Percentiles rank a stretch among this genome's conserved stretches.
Conservation (phyloP, 2,329 filamentous ascomycete genomes). For the Fusarium longipes region DNA sequence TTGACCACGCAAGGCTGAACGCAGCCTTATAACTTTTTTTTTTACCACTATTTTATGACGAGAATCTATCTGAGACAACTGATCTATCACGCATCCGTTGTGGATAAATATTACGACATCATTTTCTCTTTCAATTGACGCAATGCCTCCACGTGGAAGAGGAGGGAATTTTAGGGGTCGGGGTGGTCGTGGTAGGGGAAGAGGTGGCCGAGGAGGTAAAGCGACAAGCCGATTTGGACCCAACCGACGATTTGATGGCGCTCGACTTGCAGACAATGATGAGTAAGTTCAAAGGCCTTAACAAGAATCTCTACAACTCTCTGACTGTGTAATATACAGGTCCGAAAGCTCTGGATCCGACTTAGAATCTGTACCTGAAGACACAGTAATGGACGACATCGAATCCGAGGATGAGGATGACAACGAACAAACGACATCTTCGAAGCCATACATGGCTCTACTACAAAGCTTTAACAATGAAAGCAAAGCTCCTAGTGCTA, state of each 20-base stretch:
- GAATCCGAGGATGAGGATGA: conserved; percentile 59
- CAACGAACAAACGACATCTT: conserved; percentile 57
- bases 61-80: neutral
- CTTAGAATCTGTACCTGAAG: conserved; percentile 47
- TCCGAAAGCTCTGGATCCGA: conserved; percentile 46
- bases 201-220: conserved; percentile 50
- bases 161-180: conserved; percentile 51
- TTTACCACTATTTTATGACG: conserved; percentile 28
- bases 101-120: neutral
- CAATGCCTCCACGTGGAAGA: conserved; percentile 53
- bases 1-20: conserved; percentile 53
- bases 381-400: conserved; percentile 53
- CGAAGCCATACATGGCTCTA: conserved; percentile 67
- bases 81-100: neutral
- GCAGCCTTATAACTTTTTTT: conserved; percentile 50
- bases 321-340: conserved; percentile 17
- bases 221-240: conserved; percentile 53
- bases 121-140: neutral
- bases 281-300: conserved; percentile 49
- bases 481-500: conserved; percentile 59
- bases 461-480: conserved; percentile 67
- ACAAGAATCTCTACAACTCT: too few relatives aligned
- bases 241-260: conserved; percentile 52
- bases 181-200: conserved; percentile 45
- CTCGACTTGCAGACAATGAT: conserved; percentile 51